These are phyloP conservation scores for Aspergillus sp. DNA, from an alignment of 2,329 filamentous ascomycete genomes.

Conservation along the genomic window DNA sequence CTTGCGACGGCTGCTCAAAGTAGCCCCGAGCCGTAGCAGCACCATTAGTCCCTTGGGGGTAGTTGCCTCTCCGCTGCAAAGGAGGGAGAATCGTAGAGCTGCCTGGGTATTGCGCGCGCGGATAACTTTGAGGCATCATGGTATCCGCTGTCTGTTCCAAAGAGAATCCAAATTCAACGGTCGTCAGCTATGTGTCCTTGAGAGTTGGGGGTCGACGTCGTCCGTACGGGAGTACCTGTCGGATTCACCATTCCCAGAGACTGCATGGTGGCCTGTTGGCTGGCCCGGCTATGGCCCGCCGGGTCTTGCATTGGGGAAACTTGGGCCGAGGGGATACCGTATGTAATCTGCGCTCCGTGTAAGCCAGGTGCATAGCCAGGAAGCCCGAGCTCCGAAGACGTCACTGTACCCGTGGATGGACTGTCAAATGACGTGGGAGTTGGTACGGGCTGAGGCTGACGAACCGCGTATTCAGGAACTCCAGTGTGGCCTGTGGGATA, in stretches of 20 bases:
- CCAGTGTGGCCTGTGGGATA: slow-evolving; percentile 36
- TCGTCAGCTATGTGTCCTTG: slow-evolving; percentile 28
- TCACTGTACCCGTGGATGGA: neutral
- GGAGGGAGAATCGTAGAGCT: slow-evolving; percentile 37
- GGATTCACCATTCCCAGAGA: slow-evolving; percentile 38
- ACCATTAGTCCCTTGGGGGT: slow-evolving; percentile 30
- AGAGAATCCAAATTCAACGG: slow-evolving; percentile 15
- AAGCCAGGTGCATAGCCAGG: slow-evolving; percentile 14
- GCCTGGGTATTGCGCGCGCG: slow-evolving; percentile 33
- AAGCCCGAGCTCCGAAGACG: slow-evolving; percentile 5
- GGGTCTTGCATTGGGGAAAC: slow-evolving; percentile 38
- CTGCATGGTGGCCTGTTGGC: slow-evolving; percentile 39
- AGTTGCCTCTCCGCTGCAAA: slow-evolving; percentile 33
- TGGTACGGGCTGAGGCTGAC: slow-evolving; percentile 21
- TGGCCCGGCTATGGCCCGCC: slow-evolving; percentile 30
- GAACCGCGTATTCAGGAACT: slow-evolving; percentile 38
- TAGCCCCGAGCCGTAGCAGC: slow-evolving; percentile 26
- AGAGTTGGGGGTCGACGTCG: slow-evolving; percentile 24
- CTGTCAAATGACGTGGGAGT: slow-evolving; percentile 4
- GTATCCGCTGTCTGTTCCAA: slow-evolving; percentile 36
- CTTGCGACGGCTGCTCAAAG: slow-evolving; percentile 34
- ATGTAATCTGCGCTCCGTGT: slow-evolving; percentile 32
- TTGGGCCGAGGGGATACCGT: slow-evolving; percentile 34
- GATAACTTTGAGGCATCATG: slow-evolving; percentile 38
- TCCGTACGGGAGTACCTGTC: slow-evolving; percentile 39